These are phyloP conservation scores for Zygosaccharomyces lentus DNA, from an alignment of 805 yeast genomes.

Conservation along the genomic window DNA sequence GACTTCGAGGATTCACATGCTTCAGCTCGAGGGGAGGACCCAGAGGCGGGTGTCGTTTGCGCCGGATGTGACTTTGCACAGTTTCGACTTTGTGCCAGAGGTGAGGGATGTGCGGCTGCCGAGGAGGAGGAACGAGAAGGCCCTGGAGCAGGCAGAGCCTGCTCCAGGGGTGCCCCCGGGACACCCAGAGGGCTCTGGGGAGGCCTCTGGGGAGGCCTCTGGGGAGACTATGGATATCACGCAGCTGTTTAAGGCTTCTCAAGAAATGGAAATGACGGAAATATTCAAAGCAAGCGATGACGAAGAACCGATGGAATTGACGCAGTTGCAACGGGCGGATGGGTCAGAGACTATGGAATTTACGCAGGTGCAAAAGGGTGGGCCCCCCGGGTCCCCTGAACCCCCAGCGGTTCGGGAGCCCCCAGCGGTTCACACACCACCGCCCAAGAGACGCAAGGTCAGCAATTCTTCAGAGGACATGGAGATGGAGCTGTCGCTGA, in stretches of 20 bases:
- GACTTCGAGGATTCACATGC: slow-evolving; percentile 27
- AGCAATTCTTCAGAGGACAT: slow-evolving; percentile 8
- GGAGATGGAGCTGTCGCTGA: slow-evolving; percentile 21
- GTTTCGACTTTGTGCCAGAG: slow-evolving; percentile 41
- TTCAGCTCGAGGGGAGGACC: slow-evolving; percentile 15
- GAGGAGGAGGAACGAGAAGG: slow-evolving; percentile 16
- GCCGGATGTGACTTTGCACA: slow-evolving; percentile 65
- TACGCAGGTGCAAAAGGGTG: slow-evolving; percentile 7
- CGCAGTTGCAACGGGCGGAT: slow-evolving; percentile 11
- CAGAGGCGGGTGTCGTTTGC: slow-evolving; percentile 70
- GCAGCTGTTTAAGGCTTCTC: slow-evolving; percentile 13
- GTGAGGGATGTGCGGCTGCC: slow-evolving; percentile 19
- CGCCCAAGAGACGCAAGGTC: slow-evolving; percentile 9
- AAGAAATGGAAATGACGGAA: slow-evolving; percentile 15
- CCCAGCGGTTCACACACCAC: slow-evolving; percentile 4
- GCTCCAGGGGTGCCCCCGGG: slow-evolving; percentile 16
- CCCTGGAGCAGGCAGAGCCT: background rate
- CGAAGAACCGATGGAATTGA: slow-evolving; percentile 18
- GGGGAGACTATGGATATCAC: slow-evolving; percentile 22
- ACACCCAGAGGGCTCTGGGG: background rate
- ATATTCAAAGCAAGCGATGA: slow-evolving; percentile 2
- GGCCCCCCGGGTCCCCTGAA: too few species aligned
- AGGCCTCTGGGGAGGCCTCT: too few species aligned
- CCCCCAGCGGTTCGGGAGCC: background rate
- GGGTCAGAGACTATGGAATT: slow-evolving; percentile 10